Conservation (phyloP, 331 rosid genomes). For the Rosa hybrid region DNA sequence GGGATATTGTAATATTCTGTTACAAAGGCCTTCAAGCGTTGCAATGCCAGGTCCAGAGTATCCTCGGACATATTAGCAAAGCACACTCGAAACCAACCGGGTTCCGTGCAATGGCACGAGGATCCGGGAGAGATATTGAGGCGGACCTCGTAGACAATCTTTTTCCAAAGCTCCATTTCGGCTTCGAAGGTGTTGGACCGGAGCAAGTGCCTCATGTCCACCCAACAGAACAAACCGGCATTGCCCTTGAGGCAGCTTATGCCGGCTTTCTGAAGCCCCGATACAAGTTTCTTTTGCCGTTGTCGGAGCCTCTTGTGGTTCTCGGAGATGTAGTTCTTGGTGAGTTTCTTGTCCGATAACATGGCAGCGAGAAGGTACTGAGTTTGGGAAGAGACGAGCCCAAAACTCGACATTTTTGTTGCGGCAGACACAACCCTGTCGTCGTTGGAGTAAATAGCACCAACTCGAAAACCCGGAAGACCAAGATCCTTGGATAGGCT, state of each 20-base stretch:
- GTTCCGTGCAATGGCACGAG: conserved; percentile 87
- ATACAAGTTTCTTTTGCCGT: conserved; percentile 55
- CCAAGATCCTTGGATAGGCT: conserved; percentile 96
- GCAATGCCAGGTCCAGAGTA: conserved; percentile 68
- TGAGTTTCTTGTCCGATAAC: conserved; percentile 78
- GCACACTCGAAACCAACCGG: conserved; percentile 95
- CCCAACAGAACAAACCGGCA: conserved; percentile 93
- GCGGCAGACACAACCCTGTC: conserved; percentile 69
- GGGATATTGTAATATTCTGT: conserved; percentile 25
- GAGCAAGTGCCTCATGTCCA: conserved; percentile 81
- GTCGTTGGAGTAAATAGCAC: conserved; percentile 84
- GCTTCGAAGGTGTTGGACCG: conserved; percentile 70
- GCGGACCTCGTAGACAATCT: conserved; percentile 65
- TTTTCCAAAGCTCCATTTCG: conserved; percentile 90
- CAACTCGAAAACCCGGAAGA: conserved; percentile 88
- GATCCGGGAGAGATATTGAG: conserved; percentile 87
- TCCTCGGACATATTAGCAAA: conserved; percentile 84
- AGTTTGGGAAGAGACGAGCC: conserved; percentile 86
- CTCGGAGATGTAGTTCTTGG: conserved; percentile 60
- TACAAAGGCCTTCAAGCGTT: conserved; percentile 62
- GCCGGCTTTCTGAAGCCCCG: conserved; percentile 63
- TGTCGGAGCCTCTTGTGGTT: conserved; percentile 70
- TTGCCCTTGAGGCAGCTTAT: conserved; percentile 68
- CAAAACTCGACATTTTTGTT: conserved; percentile 96
- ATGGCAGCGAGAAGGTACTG: conserved; percentile 85